Base-by-base conservation (phyloP, 352 stramenopile species). In the Phytophthora boehmeriae region DNA sequence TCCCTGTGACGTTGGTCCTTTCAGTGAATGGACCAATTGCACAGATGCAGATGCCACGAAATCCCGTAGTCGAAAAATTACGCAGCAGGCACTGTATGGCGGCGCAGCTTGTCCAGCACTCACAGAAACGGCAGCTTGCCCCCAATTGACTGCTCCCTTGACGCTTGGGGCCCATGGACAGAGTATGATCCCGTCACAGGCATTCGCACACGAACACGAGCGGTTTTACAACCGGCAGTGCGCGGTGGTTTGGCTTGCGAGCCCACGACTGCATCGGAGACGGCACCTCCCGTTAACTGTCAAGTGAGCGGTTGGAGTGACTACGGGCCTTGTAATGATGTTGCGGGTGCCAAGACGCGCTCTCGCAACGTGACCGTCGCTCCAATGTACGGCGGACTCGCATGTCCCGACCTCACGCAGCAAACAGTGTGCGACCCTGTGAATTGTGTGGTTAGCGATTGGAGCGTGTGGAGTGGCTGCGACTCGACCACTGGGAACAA, bases 371-470 rank as follows among this genome's bases (percentile, higher is more conserved):
- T 87, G 0, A 67, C 66, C 3, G 45, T 71, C 11, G 35, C 70
- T 1, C 68, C 82, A n/a, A 36, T 71, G 27, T 83, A 88, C 51
- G 69, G 73, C 6, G 82, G 82, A 1, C 53, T 83, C 5, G 53
- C 66, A 9, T 89, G 82, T 41, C 53, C 63, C 0, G 56, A 61
- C 0, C 58, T 84, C 2, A 54, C 54, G 0, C 73, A 86, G 25
- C 47, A 55, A 0, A 58, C 76, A 0, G 70, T 61, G 27, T 91
- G 82, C 41, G 80, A 88, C 22, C 65, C 75, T 0, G 63, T 92
- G n/a, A 67, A 88, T 59, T 92, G 80, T 42, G 61, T 63, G 0
- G 56, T 88, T 16, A 83, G 69, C 28, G 69, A 66, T 27, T 92
- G 68, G 67, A 75, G 59, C 8, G 23, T 41, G 0, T 90, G 59